Base-by-base conservation (phyloP, 257 asterid genomes). In the Solanum rostratum region DNA sequence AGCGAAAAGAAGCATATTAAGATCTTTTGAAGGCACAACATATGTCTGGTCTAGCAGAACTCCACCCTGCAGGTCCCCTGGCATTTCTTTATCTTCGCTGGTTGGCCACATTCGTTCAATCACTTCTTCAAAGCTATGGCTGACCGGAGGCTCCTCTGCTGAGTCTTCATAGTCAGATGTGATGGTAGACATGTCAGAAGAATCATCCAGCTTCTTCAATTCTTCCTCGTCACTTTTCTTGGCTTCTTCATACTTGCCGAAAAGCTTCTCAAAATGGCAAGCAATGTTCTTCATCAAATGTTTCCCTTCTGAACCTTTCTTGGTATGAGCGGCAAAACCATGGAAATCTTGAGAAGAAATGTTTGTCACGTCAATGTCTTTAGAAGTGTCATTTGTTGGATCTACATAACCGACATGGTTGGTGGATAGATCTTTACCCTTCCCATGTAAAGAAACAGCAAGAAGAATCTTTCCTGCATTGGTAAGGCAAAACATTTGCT, bases 391-490 rank as follows among this genome's bases (percentile, higher is more conserved):
- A 87, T 65, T 79, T 79, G 65, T 69, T 63, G 91, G 85, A 84
- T 90, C 89, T 33, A 46, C 83, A 54, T n/a, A 71, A 68, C 85
- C 74, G 7, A 69, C 87, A 53, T 84, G 88, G 59, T 85, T 86
- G 39, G 86, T 50, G 59, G 90, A 83, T 57, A 85, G 53, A 50
- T 91, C 94, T 82, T 87, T 90, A 60, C 74, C 87, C 85, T 83
- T 91, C 81, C 95, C 98, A 45, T 89, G 97, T 86, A 92, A 80
- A 60, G 97, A 94, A 73, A 95, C 88, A 55, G 93, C 84, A 22
- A 94, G 88, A 87, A 93, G 98, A 88, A 95, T 89, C 86, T 92
- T 93, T 45, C 99, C 99, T 95, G 88, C 85, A 83, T 54, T 49
- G 16, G 43, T 78, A 55, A 63, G 82, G 74, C 65, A 84, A 55